These are phyloP conservation scores for Fusarium chaquense DNA, from an alignment of 2,329 filamentous ascomycete genomes.

Conservation along the genomic window DNA sequence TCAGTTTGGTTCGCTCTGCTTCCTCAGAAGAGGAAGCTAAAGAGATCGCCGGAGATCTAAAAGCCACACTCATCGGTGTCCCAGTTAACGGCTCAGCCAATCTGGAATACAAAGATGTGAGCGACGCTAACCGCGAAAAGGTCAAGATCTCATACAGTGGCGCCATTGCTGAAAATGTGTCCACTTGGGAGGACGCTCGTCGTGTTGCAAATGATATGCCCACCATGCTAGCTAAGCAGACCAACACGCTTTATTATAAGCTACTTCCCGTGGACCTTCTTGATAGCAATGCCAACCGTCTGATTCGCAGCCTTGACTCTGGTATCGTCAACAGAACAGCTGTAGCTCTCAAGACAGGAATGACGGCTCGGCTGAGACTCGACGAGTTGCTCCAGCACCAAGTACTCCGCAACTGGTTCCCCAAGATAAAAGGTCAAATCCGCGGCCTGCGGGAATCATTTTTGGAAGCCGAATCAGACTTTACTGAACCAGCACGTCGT, in stretches of 20 bases:
- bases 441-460: background rate
- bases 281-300: background rate
- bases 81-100: slow-evolving; percentile 1
- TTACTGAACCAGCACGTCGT: background rate
- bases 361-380: background rate
- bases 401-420: slow-evolving; percentile 1
- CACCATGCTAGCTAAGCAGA: slow-evolving; percentile 2
- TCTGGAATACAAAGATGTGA: slow-evolving; percentile 1
- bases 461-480: background rate
- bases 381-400: background rate
- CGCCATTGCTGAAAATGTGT: slow-evolving; percentile 3
- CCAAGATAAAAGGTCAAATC: background rate
- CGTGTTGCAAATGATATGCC: background rate
- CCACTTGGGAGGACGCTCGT: slow-evolving; percentile 10
- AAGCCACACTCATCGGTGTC: background rate
- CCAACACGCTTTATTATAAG: slow-evolving; percentile 3
- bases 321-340: slow-evolving; percentile 3
- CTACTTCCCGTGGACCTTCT: slow-evolving; percentile 1
- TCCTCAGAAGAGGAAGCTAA: slow-evolving; percentile 1
- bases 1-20: slow-evolving; percentile 1
- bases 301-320: slow-evolving; percentile 4
- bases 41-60: background rate
- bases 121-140: slow-evolving; percentile 1
- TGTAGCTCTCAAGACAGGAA: background rate
- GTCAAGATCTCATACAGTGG: slow-evolving; percentile 7